Evolutionary conservation across 2,329 filamentous ascomycete species (phyloP).

Genomic region (Stachybotrys elegans): DNA sequence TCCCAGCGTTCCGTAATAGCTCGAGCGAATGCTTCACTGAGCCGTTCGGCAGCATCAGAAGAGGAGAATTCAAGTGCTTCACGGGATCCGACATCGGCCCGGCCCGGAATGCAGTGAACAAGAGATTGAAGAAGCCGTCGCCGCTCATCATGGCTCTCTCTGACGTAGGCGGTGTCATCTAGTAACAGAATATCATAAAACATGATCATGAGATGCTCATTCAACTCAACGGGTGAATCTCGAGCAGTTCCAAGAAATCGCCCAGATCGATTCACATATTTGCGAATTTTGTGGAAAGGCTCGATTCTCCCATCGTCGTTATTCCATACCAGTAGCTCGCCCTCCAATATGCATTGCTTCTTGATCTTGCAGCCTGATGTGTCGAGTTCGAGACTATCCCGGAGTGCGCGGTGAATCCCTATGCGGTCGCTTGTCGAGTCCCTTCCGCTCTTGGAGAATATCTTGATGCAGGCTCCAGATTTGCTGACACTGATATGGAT

Average conservation of each 20-base stretch:
- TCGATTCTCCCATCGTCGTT: slow-evolving; percentile 30
- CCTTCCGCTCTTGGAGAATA: slow-evolving; percentile 4
- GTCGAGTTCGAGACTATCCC: slow-evolving; percentile 55
- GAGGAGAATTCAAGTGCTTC: slow-evolving; percentile 5
- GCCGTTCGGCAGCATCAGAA: slow-evolving; percentile 3
- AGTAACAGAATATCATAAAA: not conserved
- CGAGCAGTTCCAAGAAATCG: not conserved
- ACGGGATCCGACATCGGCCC: slow-evolving; percentile 2
- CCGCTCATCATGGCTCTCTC: not conserved
- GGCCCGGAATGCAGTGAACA: slow-evolving; percentile 30
- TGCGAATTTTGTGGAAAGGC: slow-evolving; percentile 1
- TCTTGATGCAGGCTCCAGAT: slow-evolving; percentile 1
- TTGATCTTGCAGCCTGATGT: slow-evolving; percentile 51
- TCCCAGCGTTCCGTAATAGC: slow-evolving; percentile 4
- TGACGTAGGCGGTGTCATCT: not conserved
- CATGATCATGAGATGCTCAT: slow-evolving; percentile 2
- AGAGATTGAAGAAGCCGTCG: slow-evolving; percentile 24
- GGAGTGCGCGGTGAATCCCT: slow-evolving; percentile 39
- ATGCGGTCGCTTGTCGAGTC: slow-evolving; percentile 2
- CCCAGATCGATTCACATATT: slow-evolving; percentile 56
- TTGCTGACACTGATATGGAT: not conserved
- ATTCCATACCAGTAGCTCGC: slow-evolving; percentile 70
- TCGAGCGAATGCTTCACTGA: slow-evolving; percentile 3
- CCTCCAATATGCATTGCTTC: slow-evolving; percentile 65
- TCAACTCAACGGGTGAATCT: not conserved